These are phyloP conservation scores for Aureobasidium sp. DNA, from an alignment of 2,329 filamentous ascomycete species.

Conservation along the genomic window DNA sequence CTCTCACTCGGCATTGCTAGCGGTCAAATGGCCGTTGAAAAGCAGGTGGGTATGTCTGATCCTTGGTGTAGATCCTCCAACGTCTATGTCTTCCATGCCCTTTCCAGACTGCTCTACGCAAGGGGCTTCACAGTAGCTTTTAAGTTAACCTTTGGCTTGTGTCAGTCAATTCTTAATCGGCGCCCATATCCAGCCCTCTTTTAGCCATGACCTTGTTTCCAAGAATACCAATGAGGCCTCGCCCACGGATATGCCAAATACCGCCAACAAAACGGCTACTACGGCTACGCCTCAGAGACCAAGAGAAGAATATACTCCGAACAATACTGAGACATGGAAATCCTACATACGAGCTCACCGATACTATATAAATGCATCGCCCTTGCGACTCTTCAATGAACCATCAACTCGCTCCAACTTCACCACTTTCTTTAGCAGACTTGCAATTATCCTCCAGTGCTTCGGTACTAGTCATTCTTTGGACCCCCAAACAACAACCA, in stretches of 20 bases:
- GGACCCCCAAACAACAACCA: constrained; percentile 1
- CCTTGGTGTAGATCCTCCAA: background rate
- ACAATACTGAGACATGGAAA: background rate
- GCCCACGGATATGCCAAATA: background rate
- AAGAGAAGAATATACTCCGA: background rate
- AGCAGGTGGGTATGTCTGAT: background rate
- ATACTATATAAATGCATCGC: background rate
- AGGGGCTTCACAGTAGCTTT: background rate
- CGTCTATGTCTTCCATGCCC: background rate
- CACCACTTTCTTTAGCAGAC: constrained; percentile 11
- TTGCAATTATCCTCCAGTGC: constrained; percentile 7
- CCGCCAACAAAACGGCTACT: background rate
- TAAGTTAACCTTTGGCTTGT: background rate
- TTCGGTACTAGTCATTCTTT: constrained; percentile 14
- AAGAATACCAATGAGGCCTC: background rate
- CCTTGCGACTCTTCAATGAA: background rate
- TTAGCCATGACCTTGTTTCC: background rate
- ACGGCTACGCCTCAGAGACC: background rate
- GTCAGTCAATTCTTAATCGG: background rate
- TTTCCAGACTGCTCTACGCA: background rate
- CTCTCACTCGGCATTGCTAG: background rate
- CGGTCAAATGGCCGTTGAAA: background rate
- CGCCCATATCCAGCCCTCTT: background rate
- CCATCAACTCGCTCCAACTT: constrained; percentile 11
- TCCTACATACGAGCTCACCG: background rate